phyloP scores from a whole-genome alignment of 257 asterid genomes.

The Eustoma russellianum region DNA sequence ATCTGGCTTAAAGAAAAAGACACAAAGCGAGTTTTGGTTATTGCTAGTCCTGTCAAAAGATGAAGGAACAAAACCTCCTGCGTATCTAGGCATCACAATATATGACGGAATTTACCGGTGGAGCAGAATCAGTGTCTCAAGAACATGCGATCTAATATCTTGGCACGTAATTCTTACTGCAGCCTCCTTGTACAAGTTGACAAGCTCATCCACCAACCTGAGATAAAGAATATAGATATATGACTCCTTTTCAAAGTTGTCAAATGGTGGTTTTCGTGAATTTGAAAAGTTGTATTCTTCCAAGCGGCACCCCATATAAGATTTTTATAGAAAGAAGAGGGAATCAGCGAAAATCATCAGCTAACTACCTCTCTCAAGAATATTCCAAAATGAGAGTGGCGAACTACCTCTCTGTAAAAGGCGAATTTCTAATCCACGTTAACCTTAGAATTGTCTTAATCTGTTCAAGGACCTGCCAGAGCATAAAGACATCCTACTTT shows the following conservation, averaged over 20 bases:
- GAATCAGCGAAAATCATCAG: no score
- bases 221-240: slow-evolving; percentile 13
- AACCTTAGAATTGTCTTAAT: slow-evolving; percentile 46
- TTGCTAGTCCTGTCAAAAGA: background rate
- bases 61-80: background rate
- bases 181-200: slow-evolving; percentile 72
- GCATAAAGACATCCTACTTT: background rate
- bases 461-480: slow-evolving; percentile 64
- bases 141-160: slow-evolving; percentile 57
- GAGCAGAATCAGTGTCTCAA: slow-evolving; percentile 42
- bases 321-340: no score
- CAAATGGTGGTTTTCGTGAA: no score
- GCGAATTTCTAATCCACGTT: slow-evolving; percentile 83
- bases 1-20: slow-evolving; percentile 28
- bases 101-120: slow-evolving; percentile 42
- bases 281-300: no score
- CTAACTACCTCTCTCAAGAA: no score
- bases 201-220: slow-evolving; percentile 85
- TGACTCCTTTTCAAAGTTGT: background rate
- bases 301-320: no score
- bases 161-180: slow-evolving; percentile 64
- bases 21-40: background rate
- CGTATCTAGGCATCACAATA: background rate
- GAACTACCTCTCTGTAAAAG: slow-evolving; percentile 54
- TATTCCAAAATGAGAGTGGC: no score